Base-by-base conservation (phyloP, 169 alveolate genomes). In the Sarcocystis neurona region DNA sequence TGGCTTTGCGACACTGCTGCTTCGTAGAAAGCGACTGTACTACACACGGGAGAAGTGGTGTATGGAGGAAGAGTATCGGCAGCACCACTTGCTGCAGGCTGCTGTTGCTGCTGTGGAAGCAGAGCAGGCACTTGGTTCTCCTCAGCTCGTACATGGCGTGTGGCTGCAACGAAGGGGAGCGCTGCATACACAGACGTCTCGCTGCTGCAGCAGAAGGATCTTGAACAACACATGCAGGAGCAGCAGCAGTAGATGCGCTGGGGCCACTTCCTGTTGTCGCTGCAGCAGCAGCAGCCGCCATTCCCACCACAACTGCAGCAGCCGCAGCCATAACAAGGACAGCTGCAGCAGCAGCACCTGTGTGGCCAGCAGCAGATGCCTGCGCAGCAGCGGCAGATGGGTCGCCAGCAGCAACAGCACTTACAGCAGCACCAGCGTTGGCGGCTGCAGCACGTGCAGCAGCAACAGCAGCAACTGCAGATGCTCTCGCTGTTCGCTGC, bases 71-170 rank as follows among this genome's bases (percentile, higher is more conserved):
- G 56, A 12, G 56, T 72, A 56, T 48, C 15, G 82, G 23, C 58
- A 72, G 30, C 43, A 34, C 18, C 79, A 10, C 82, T 32, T 72
- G 37, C 90, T 86, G 58, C 63, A 79, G 74, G 90, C 90, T 2
- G 85, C 90, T 4, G 63, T 78, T 27, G 44, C 63, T 4, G 88
- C 88, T 10, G 44, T 82, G 3, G 88, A 82, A 44, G 88, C 88
- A n/a, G 90, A 86, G 48, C 68, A 68, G 44, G 85, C 86, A 3
- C 75, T 86, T 18, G 90, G 90, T 20, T 86, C 48, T 48, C 90
- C 90, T 1, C 90, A 86, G 58, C 48, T 86, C 4, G 90, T 86
- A 8, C 85, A 74, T 41, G 90, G 90, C 20, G 74, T 86, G 44
- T 86, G 90, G 90, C 72, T 43, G 30, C 87, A 72, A 20, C 75